Percentiles rank a stretch among this genome's conserved stretches.
phyloP scores from a whole-genome alignment of 75 land plant species.

The Pseudotsuga menziesii region DNA sequence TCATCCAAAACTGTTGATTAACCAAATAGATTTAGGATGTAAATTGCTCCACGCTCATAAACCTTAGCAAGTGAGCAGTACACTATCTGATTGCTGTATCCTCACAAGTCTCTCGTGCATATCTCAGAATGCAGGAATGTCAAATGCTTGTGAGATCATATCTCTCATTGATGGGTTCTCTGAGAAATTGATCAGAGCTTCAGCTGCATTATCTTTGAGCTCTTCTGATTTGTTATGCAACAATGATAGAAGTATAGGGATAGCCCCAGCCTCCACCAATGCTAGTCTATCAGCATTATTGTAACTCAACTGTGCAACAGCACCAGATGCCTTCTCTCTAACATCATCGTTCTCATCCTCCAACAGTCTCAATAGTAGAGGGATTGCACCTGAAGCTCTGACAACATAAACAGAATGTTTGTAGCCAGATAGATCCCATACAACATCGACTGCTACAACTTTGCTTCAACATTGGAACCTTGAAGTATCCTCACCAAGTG shows the following conservation, averaged over 20 bases:
- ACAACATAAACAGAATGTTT: constrained; percentile 28
- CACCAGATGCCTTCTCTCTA: constrained; percentile 32
- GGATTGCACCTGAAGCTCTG: constrained; percentile 35
- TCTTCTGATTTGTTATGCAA: constrained; percentile 30
- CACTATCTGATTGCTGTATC: constrained; percentile 18
- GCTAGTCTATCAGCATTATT: constrained; percentile 29
- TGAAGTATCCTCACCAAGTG: constrained; percentile 40
- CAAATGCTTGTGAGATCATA: constrained; percentile 18
- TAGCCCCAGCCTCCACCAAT: constrained; percentile 33
- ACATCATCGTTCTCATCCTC: constrained; percentile 16
- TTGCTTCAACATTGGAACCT: constrained; percentile 18
- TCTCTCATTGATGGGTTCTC: constrained; percentile 27
- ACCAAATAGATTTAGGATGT: not conserved
- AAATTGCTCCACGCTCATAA: constrained; percentile 20
- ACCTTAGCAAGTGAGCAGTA: constrained; percentile 15
- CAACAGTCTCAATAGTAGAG: constrained; percentile 24
- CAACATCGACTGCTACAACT: constrained; percentile 28
- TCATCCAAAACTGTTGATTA: no score
- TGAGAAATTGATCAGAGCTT: constrained; percentile 34
- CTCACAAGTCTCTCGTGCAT: constrained; percentile 14
- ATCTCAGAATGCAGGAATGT: constrained; percentile 16
- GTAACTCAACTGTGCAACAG: constrained; percentile 42
- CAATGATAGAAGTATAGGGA: constrained; percentile 32
- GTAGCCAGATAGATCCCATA: constrained; percentile 41
- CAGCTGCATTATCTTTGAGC: constrained; percentile 32